Percentiles rank a stretch among this genome's conserved stretches.
Evolutionary conservation across 805 yeast genomes (phyloP).

Genomic region (Naumovozyma castellii): DNA sequence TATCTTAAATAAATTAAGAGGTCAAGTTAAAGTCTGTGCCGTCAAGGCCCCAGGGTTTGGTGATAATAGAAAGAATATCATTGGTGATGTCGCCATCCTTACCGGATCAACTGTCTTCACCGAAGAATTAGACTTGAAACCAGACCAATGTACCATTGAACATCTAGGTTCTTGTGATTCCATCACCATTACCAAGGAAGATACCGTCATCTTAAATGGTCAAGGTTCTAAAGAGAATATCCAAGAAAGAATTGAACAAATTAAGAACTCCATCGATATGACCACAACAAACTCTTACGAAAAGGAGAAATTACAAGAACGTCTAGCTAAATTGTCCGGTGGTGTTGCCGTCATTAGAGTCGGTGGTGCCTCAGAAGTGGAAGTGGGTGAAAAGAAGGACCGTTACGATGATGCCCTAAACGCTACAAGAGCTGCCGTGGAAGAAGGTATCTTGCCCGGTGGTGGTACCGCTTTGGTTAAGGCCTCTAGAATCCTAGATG

Average conservation of each 20-base stretch:
- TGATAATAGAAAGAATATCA: slow-evolving; percentile 92
- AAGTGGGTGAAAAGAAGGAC: slow-evolving; percentile 99
- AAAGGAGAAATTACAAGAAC: slow-evolving; percentile 92
- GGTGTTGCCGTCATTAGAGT: slow-evolving; percentile 98
- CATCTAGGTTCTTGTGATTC: slow-evolving; percentile 88
- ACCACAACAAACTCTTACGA: slow-evolving; percentile 75
- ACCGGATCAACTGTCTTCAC: slow-evolving; percentile 84
- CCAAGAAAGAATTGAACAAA: slow-evolving; percentile 84
- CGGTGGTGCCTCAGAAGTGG: slow-evolving; percentile 95
- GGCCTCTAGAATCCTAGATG: slow-evolving; percentile 71
- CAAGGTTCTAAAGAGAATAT: slow-evolving; percentile 77
- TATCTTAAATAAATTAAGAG: slow-evolving; percentile 91
- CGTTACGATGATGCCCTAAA: slow-evolving; percentile 97
- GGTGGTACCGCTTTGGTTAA: slow-evolving; percentile 97
- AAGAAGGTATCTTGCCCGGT: slow-evolving; percentile 98
- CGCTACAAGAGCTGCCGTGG: slow-evolving; percentile 98
- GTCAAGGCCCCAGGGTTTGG: slow-evolving; percentile 99
- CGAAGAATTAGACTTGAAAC: slow-evolving; percentile 90
- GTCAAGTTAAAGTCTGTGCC: slow-evolving; percentile 95
- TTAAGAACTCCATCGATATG: slow-evolving; percentile 70
- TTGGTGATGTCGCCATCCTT: slow-evolving; percentile 90
- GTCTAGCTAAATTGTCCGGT: slow-evolving; percentile 92
- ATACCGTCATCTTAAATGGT: slow-evolving; percentile 89
- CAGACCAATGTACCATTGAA: slow-evolving; percentile 86
- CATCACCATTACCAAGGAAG: slow-evolving; percentile 87